These are phyloP conservation scores for Coemansia sp. DNA, from an alignment of 192 early-diverging fungal species.

Conservation along the genomic window DNA sequence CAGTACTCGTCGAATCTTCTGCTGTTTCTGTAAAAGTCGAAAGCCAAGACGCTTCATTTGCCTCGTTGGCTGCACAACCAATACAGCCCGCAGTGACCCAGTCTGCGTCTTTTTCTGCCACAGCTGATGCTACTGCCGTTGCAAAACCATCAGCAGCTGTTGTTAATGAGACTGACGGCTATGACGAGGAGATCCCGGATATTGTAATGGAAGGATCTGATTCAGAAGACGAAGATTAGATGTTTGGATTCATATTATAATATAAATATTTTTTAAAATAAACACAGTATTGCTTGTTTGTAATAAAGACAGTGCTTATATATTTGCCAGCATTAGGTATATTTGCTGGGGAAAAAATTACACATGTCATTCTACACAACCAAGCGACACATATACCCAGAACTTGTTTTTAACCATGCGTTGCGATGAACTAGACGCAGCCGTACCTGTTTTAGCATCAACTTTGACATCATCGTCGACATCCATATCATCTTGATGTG, in stretches of 20 bases:
- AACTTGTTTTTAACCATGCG: conserved; percentile 36
- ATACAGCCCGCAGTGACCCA: not conserved
- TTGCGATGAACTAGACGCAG: conserved; percentile 3
- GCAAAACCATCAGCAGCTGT: not conserved
- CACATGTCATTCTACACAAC: conserved; percentile 8
- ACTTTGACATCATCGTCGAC: conserved; percentile 9
- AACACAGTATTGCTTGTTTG: too few species aligned
- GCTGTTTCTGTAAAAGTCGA: not conserved
- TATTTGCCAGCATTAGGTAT: too few species aligned
- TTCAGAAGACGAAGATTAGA: conserved; percentile 42
- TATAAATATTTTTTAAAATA: too few species aligned
- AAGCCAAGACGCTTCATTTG: not conserved
- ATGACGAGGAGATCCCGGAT: conserved; percentile 40
- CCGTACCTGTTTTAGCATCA: not conserved
- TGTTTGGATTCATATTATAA: too few species aligned
- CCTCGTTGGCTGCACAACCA: not conserved
- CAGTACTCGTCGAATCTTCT: not conserved
- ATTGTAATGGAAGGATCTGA: conserved; percentile 56
- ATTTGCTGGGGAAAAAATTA: not conserved
- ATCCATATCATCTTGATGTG: conserved; percentile 43
- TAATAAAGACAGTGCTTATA: too few species aligned
- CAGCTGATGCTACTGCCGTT: not conserved
- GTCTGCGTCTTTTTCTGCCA: not conserved
- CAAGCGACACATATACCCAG: conserved; percentile 52
- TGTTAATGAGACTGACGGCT: conserved; percentile 3